Evolutionary conservation across 1,284 basidiomycete genomes (phyloP), one percentile per base, ranked within the genome.

Genomic region (Ceratobasidium sp.): DNA sequence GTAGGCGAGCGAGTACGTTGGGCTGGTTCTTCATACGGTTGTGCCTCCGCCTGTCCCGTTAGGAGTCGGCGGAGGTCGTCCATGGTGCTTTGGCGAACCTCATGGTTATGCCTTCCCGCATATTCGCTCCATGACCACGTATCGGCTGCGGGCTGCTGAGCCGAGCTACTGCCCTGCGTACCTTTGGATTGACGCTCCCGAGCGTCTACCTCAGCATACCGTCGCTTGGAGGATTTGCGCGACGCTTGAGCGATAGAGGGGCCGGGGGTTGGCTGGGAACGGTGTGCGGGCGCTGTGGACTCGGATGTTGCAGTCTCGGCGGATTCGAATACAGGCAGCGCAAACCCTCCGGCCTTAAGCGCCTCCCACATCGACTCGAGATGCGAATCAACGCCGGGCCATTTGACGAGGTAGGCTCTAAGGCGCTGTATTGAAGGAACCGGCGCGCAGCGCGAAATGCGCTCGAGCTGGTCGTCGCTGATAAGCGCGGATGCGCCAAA

Each of bases 351-450:
- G 44, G 33, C 28, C 39, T 68, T n/a, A 20, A 68, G 66, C 26
- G 66, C 66, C 39, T 68, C 51, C 66, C 66, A 68, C 66, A 68
- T 68, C 6, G 66, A 68, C n/a, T 44, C n/a, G 7, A 40, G 51
- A 5, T 68, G 66, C 23, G 66, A 26, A 55, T 68, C 46, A 26
- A 68, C 33, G 40, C n/a, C 3, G 1, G 40, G 26, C 66, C 64
- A 67, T 44, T 67, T 67, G 18, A 67, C 26, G 64, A 67, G 64
- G 64, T 67, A 67, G 44, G 23, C 28, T 0, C 44, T 42, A 51
- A 67, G 64, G 33, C 39, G 39, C 1, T 63, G 39, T 18, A 63
- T 63, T n/a, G 64, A 67, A 51, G 40, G 44, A 40, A 67, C 49
- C 6, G 64, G 64, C 7, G 64, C 49, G 42, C 64, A 67, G 23